Conservation (phyloP, 2,329 filamentous ascomycete genomes). For the Botrytis aclada region DNA sequence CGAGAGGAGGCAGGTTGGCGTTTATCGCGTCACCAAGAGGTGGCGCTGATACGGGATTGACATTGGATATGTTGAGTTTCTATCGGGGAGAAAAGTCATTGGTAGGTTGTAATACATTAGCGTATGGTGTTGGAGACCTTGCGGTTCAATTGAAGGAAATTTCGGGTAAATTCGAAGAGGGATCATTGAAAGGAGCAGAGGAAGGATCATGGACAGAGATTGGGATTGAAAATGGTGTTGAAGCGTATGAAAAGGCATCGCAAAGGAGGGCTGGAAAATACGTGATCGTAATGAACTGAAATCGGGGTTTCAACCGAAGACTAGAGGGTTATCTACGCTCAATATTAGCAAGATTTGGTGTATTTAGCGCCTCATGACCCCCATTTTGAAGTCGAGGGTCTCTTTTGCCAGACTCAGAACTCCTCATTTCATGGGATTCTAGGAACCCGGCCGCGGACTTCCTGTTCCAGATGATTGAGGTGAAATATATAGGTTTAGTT, state of each 20-base stretch:
- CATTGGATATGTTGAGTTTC: constrained; percentile 32
- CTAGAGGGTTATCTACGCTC: background rate
- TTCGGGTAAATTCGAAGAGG: constrained; percentile 27
- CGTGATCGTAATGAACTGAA: constrained; percentile 28
- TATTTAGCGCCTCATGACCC: background rate
- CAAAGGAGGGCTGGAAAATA: constrained; percentile 27
- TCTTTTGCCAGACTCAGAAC: background rate
- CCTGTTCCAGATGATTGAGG: background rate
- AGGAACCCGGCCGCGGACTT: background rate
- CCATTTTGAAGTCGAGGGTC: background rate
- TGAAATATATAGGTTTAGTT: background rate
- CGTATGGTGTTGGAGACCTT: constrained; percentile 27
- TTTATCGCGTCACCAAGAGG: constrained; percentile 31
- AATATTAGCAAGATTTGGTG: background rate
- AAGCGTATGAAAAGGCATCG: constrained; percentile 28
- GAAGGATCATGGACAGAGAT: constrained; percentile 27
- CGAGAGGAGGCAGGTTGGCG: constrained; percentile 25
- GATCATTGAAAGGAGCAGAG: constrained; percentile 18
- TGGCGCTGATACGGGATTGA: constrained; percentile 24
- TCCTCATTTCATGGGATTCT: background rate
- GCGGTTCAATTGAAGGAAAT: constrained; percentile 48
- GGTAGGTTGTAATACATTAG: constrained; percentile 30
- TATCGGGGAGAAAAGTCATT: constrained; percentile 30
- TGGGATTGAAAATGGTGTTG: constrained; percentile 27
- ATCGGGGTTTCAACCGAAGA: background rate